These are phyloP conservation scores for Nematocida sp. DNA, from an alignment of 371 early-diverging fungal species.

Conservation along the genomic window DNA sequence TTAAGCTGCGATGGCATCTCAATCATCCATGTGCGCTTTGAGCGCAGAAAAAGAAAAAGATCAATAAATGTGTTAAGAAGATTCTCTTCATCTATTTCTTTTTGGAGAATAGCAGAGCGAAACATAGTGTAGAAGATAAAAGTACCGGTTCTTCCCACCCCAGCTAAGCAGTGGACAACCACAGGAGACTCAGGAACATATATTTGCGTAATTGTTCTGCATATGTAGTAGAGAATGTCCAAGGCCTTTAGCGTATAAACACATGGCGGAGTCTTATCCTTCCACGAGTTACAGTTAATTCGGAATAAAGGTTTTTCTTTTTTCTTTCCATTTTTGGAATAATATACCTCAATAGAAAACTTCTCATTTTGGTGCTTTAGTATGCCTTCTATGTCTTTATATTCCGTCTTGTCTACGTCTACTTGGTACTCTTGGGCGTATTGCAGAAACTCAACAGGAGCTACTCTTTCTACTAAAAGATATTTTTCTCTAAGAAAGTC, in stretches of 20 bases:
- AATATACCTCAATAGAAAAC: conserved; percentile 22
- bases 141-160: conserved; percentile 87
- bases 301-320: not conserved
- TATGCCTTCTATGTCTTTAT: not conserved
- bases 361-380: conserved; percentile 5
- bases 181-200: conserved; percentile 58
- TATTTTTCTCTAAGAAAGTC: conserved; percentile 32
- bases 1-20: conserved; percentile 56
- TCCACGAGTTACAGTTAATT: conserved; percentile 41
- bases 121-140: conserved; percentile 74
- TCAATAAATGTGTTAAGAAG: conserved; percentile 54
- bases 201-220: not conserved
- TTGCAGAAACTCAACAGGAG: conserved; percentile 13
- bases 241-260: conserved; percentile 8
- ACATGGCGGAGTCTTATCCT: conserved; percentile 32
- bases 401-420: not conserved
- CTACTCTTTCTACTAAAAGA: not conserved
- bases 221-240: conserved; percentile 10
- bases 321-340: not conserved
- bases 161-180: conserved; percentile 89
- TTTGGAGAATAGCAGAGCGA: not conserved
- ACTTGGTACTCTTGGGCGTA: not conserved
- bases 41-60: conserved; percentile 57
- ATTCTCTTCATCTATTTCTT: conserved; percentile 63
- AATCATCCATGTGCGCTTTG: conserved; percentile 57